Conservation (phyloP, 352 stramenopile species). For the Aphanomyces euteiches region DNA sequence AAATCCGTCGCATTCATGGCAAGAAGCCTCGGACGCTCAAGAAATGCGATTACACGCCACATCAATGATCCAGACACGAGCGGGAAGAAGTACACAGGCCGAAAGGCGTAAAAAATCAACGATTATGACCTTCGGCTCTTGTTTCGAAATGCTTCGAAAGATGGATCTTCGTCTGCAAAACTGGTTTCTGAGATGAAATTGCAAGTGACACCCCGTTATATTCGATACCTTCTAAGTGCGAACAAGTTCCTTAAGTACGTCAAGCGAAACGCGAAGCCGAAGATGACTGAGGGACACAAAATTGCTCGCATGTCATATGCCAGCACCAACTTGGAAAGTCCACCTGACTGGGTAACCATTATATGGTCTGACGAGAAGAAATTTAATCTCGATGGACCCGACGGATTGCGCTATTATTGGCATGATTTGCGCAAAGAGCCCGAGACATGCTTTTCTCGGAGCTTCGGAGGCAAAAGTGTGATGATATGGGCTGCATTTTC, state of each 20-base stretch:
- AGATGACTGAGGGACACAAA: neutral
- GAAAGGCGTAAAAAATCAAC: too few species aligned
- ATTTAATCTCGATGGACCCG: conserved; percentile 15
- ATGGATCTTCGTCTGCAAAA: neutral
- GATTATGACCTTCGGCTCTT: too few species aligned
- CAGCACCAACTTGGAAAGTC: neutral
- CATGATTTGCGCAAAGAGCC: neutral
- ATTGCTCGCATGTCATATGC: neutral
- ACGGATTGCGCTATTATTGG: conserved; percentile 10
- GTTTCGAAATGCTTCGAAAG: neutral
- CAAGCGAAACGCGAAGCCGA: neutral
- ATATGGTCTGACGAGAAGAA: conserved; percentile 26
- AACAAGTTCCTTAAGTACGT: neutral
- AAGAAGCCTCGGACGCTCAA: too few species aligned
- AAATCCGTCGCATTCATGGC: too few species aligned
- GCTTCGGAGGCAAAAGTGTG: neutral
- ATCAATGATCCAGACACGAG: too few species aligned
- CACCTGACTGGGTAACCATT: neutral
- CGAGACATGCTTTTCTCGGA: neutral
- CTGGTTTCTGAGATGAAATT: neutral
- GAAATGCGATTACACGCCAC: too few species aligned
- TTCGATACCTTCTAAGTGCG: neutral
- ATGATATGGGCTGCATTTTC: conserved; percentile 18
- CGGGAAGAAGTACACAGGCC: too few species aligned
- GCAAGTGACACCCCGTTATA: neutral